phyloP scores from a whole-genome alignment of 2,329 filamentous ascomycete genomes.

The Coniochaeta ligniaria region DNA sequence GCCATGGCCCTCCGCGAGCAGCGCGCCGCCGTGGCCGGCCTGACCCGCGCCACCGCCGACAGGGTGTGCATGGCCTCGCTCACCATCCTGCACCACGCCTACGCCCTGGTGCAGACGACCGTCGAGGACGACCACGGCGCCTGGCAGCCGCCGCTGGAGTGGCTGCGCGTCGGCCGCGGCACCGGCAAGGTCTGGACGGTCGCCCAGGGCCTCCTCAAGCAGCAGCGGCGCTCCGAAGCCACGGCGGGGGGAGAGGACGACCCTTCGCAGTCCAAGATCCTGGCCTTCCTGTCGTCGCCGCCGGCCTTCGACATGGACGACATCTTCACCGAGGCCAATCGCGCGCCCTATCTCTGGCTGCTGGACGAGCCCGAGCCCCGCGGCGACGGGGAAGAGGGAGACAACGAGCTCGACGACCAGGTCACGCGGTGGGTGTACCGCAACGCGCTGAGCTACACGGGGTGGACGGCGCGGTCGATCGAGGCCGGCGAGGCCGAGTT shows the following conservation, averaged over 20 bases:
- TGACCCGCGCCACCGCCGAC: slow-evolving; percentile 22
- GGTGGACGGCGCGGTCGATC: slow-evolving; percentile 21
- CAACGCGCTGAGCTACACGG: slow-evolving; percentile 25
- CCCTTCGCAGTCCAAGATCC: slow-evolving; percentile 13
- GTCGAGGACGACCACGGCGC: slow-evolving; percentile 16
- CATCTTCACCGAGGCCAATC: slow-evolving; percentile 21
- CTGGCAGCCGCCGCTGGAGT: slow-evolving; percentile 30
- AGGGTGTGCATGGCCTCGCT: slow-evolving; percentile 26
- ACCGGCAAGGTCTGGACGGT: slow-evolving; percentile 23
- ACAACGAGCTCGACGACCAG: slow-evolving; percentile 22
- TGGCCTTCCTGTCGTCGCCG: slow-evolving; percentile 17
- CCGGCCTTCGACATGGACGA: slow-evolving; percentile 22
- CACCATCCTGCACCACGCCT: slow-evolving; percentile 26
- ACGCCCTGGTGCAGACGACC: slow-evolving; percentile 27
- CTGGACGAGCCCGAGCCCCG: background rate
- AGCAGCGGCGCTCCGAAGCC: slow-evolving; percentile 3
- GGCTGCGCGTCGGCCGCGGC: slow-evolving; percentile 26
- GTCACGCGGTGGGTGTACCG: slow-evolving; percentile 19
- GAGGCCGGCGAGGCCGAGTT: slow-evolving; percentile 20
- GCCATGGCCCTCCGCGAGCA: slow-evolving; percentile 27
- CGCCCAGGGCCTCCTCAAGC: slow-evolving; percentile 13
- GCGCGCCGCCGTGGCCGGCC: slow-evolving; percentile 23
- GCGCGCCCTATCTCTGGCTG: slow-evolving; percentile 22
- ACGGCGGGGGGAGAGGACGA: background rate
- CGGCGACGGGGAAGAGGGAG: slow-evolving; percentile 8